Evolutionary conservation across 805 yeast genomes (phyloP).

Genomic region (Suhomyces pyralidae): DNA sequence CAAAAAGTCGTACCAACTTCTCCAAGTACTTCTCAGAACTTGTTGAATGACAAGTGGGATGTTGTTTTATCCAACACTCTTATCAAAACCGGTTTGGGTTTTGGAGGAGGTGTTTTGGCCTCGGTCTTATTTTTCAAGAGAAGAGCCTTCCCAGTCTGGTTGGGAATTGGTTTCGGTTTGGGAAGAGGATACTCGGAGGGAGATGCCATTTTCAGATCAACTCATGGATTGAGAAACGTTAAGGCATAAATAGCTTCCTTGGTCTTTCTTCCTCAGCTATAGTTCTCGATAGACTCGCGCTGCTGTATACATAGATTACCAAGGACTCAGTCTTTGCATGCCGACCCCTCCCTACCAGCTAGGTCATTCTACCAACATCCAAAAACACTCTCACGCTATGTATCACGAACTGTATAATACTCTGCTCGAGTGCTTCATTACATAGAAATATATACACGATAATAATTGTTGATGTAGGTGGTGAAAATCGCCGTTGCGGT

Average conservation of each 20-base stretch:
- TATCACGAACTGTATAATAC: background rate
- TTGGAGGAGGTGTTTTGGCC: constrained; percentile 93
- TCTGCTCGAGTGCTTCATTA: background rate
- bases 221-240: constrained; percentile 71
- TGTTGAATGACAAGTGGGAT: constrained; percentile 84
- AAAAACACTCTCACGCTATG: background rate
- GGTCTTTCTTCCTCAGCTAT: background rate
- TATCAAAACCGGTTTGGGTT: constrained; percentile 93
- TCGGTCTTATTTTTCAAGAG: constrained; percentile 88
- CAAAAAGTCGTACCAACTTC: constrained; percentile 29
- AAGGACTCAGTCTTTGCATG: background rate
- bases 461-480: background rate
- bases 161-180: constrained; percentile 94
- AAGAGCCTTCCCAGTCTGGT: constrained; percentile 96
- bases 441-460: background rate
- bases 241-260: constrained; percentile 46
- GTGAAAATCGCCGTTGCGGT: background rate
- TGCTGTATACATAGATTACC: background rate
- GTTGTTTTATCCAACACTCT: constrained; percentile 90
- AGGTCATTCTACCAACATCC: background rate
- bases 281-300: background rate
- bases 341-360: background rate
- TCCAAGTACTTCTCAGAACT: constrained; percentile 49
- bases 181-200: constrained; percentile 99
- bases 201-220: constrained; percentile 88